Evolutionary conservation across 495 filamentous ascomycete genomes (phyloP).

Genomic region (Hyaloscypha bicolor): DNA sequence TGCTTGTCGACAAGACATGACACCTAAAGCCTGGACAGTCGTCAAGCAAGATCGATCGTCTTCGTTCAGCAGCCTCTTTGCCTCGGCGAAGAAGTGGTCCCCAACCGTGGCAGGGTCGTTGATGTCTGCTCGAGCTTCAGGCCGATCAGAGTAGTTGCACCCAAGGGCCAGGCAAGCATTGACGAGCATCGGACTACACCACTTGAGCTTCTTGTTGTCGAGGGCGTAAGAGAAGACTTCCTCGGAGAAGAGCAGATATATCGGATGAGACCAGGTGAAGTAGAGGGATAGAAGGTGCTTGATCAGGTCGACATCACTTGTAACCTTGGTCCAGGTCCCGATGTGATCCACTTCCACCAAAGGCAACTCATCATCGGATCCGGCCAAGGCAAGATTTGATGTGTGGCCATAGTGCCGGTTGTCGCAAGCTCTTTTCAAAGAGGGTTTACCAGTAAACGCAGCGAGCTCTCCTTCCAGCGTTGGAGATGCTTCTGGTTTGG

Average conservation of each 20-base stretch:
- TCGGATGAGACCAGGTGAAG: constrained; percentile 80
- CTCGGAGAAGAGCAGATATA: constrained; percentile 69
- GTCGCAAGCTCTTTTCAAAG: constrained; percentile 13
- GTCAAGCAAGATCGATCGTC: constrained; percentile 65
- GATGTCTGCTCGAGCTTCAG: constrained; percentile 62
- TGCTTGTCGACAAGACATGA: constrained; percentile 68
- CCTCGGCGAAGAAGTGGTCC: constrained; percentile 71
- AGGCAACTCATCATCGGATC: neutral
- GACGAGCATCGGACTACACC: constrained; percentile 72
- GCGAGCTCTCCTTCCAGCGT: constrained; percentile 39
- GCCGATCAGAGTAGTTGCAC: constrained; percentile 71
- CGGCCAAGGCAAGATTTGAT: constrained; percentile 17
- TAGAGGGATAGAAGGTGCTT: constrained; percentile 69
- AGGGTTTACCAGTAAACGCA: constrained; percentile 29
- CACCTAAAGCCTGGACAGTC: constrained; percentile 72
- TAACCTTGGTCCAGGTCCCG: constrained; percentile 60
- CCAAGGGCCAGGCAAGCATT: constrained; percentile 73
- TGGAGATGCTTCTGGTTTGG: constrained; percentile 17
- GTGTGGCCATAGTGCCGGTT: constrained; percentile 28
- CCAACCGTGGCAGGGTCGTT: constrained; percentile 55
- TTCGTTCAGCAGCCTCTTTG: constrained; percentile 60
- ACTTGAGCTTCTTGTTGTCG: constrained; percentile 52
- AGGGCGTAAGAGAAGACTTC: constrained; percentile 71
- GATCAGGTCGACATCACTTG: constrained; percentile 56
- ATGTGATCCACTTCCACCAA: constrained; percentile 10